Percentiles rank a stretch among this genome's conserved stretches.
Evolutionary conservation across 129 eudicot species (phyloP).

Genomic region (Tagetes patula): DNA sequence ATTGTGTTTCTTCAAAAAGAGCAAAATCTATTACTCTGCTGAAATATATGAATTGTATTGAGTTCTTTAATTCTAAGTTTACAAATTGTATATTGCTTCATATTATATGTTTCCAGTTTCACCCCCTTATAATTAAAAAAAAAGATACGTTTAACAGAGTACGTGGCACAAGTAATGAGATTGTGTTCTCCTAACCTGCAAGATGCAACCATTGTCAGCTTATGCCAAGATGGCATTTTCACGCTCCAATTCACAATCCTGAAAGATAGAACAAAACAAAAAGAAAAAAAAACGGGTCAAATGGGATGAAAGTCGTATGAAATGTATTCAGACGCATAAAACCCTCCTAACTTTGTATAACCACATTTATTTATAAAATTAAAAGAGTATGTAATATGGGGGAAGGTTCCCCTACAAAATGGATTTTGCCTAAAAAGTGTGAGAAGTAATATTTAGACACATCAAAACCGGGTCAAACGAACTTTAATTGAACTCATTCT

Average conservation of each 20-base stretch:
- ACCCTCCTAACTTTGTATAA: background rate
- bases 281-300: background rate
- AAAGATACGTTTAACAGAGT: slow-evolving; percentile 14
- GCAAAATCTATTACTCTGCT: slow-evolving; percentile 17
- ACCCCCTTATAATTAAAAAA: slow-evolving; percentile 3
- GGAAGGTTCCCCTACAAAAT: background rate
- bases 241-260: slow-evolving; percentile 40
- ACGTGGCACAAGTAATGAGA: slow-evolving; percentile 23
- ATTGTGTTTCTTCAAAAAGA: slow-evolving; percentile 19
- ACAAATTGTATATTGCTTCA: slow-evolving; percentile 27
- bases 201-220: slow-evolving; percentile 10
- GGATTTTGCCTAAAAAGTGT: no score
- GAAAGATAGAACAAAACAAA: slow-evolving; percentile 15
- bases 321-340: background rate
- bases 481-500: no score
- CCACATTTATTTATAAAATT: background rate
- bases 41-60: slow-evolving; percentile 18
- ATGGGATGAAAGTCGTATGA: background rate
- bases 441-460: no score
- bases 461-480: no score
- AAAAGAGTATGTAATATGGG: background rate
- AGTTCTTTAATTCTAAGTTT: slow-evolving; percentile 32
- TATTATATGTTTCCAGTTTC: slow-evolving; percentile 3
- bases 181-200: slow-evolving; percentile 40
- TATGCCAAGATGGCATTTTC: slow-evolving; percentile 16